A percentile compares a stretch with the other conserved stretches of the same genome.
Evolutionary conservation across 495 filamentous ascomycete genomes (phyloP).

Genomic region (Melanomma pulvis-pyrius): DNA sequence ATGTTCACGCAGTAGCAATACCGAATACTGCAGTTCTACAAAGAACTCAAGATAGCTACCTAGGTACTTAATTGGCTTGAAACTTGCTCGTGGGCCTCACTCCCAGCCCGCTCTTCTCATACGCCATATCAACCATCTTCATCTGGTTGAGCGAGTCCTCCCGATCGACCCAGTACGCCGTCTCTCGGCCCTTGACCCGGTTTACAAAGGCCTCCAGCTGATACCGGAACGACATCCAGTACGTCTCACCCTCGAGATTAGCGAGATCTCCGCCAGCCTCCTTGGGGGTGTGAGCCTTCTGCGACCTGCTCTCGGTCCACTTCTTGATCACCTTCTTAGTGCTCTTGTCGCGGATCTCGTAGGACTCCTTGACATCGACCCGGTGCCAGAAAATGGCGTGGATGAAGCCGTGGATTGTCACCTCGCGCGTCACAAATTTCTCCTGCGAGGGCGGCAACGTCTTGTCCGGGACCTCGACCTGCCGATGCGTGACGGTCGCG

Average conservation of each 20-base stretch:
- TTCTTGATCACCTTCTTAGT: conserved; percentile 34
- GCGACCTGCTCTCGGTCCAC: conserved; percentile 32
- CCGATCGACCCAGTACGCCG: conserved; percentile 28
- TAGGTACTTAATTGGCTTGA: background rate
- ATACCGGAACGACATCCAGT: conserved; percentile 43
- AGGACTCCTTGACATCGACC: conserved; percentile 45
- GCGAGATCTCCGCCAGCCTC: conserved; percentile 3
- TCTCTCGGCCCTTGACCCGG: conserved; percentile 35
- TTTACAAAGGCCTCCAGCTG: conserved; percentile 45
- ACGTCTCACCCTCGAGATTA: conserved; percentile 4
- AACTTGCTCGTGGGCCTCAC: conserved; percentile 13
- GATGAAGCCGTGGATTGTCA: conserved; percentile 41
- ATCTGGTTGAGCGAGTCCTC: conserved; percentile 39
- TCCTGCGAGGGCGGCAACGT: background rate
- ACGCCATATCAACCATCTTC: conserved; percentile 40
- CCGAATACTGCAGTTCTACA: too few relatives aligned
- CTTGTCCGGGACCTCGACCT: background rate
- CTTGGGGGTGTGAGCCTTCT: conserved; percentile 29
- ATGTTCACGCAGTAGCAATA: too few relatives aligned
- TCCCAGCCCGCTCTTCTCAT: conserved; percentile 39
- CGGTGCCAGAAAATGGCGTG: conserved; percentile 47
- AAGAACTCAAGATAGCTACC: background rate
- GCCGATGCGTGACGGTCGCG: background rate
- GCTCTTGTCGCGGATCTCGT: background rate
- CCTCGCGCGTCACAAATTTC: background rate